These are phyloP conservation scores for Chlorociboria aeruginascens DNA, from an alignment of 495 filamentous ascomycete species.

Conservation along the genomic window DNA sequence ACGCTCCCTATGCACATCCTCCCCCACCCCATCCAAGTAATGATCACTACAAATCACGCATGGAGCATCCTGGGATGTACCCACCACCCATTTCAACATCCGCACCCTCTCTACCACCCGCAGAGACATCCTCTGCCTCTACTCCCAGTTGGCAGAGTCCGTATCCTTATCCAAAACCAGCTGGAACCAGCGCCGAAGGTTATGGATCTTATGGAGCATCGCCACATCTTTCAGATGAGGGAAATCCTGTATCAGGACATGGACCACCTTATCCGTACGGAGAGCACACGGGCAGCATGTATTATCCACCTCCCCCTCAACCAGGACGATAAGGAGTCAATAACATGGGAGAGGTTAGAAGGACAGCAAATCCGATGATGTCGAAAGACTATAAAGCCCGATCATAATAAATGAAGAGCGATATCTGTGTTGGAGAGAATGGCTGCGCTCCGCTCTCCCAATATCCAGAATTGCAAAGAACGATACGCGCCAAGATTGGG, in stretches of 20 bases:
- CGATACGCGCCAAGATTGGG: no score
- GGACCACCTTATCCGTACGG: constrained; percentile 11
- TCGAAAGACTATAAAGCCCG: no score
- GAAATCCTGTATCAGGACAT: neutral
- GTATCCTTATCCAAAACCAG: constrained; percentile 17
- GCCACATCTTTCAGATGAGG: constrained; percentile 3
- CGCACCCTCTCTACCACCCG: neutral
- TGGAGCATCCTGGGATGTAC: constrained; percentile 15
- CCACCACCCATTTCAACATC: constrained; percentile 15
- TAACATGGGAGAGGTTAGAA: neutral
- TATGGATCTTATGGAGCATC: constrained; percentile 11
- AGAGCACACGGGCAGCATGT: constrained; percentile 9
- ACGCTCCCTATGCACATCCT: constrained; percentile 6
- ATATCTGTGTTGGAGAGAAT: no score
- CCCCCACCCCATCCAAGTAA: constrained; percentile 2
- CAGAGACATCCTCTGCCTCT: constrained; percentile 7
- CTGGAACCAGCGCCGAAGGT: constrained; percentile 3
- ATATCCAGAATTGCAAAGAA: no score
- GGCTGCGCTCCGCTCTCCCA: no score
- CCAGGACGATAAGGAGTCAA: constrained; percentile 7
- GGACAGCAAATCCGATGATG: no score
- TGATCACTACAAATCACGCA: constrained; percentile 16
- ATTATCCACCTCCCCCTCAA: constrained; percentile 13
- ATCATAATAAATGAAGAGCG: no score
- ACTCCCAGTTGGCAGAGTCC: constrained; percentile 14